Conservation (phyloP, 2,329 filamentous ascomycete species). For the Colletotrichum destructivum region DNA sequence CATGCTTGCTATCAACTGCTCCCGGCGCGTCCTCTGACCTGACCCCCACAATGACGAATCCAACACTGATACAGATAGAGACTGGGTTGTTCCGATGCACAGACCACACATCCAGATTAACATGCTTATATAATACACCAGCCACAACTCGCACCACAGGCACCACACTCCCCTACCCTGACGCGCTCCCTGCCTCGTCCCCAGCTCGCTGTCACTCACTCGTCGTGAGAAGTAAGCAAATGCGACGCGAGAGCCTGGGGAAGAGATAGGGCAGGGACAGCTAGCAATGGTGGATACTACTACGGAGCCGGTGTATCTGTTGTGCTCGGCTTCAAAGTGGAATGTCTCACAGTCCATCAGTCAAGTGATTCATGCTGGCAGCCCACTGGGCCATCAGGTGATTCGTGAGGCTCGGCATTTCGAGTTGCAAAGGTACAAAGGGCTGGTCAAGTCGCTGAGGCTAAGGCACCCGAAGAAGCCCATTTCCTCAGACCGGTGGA, state of each 20-base stretch:
- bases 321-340: slow-evolving; percentile 29
- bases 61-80: background rate
- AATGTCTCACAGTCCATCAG: slow-evolving; percentile 43
- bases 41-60: slow-evolving; percentile 28
- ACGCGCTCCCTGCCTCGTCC: background rate
- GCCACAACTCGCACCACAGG: background rate
- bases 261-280: background rate
- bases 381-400: slow-evolving; percentile 41
- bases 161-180: slow-evolving; percentile 10
- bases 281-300: slow-evolving; percentile 16
- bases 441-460: slow-evolving; percentile 6
- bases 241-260: background rate
- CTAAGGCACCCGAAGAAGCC: slow-evolving; percentile 14
- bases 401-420: slow-evolving; percentile 42
- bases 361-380: slow-evolving; percentile 43
- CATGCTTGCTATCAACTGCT: background rate
- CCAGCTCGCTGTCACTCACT: slow-evolving; percentile 4
- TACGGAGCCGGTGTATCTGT: slow-evolving; percentile 25
- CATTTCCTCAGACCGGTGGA: slow-evolving; percentile 23
- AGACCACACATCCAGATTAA: background rate
- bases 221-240: background rate
- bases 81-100: slow-evolving; percentile 6
- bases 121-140: slow-evolving; percentile 8
- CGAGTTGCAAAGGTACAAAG: slow-evolving; percentile 20
- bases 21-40: background rate